phyloP scores from a whole-genome alignment of 1,284 basidiomycete species.

The Gymnopus androsaceus region DNA sequence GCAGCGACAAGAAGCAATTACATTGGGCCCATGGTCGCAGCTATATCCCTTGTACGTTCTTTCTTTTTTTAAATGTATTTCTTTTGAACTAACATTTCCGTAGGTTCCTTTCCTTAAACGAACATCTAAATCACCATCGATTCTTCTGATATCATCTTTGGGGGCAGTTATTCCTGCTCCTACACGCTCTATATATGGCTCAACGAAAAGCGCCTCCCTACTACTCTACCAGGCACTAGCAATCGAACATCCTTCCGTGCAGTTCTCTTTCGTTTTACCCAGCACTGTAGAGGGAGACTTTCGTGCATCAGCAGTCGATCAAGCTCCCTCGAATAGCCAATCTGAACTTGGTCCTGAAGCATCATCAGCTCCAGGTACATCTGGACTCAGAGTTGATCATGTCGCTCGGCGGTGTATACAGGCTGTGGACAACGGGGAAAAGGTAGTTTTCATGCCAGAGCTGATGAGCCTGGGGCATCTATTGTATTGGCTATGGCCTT shows the following conservation, averaged over 20 bases:
- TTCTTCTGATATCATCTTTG: slow-evolving; percentile 80
- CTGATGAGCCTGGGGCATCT: slow-evolving; percentile 46
- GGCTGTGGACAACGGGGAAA: slow-evolving; percentile 59
- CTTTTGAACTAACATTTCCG: not conserved
- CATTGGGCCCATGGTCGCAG: slow-evolving; percentile 62
- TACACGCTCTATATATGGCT: slow-evolving; percentile 81
- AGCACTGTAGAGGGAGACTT: slow-evolving; percentile 77
- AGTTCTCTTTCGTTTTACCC: slow-evolving; percentile 61
- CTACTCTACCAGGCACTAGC: slow-evolving; percentile 78
- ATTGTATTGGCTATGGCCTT: slow-evolving; percentile 65
- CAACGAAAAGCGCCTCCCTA: slow-evolving; percentile 83
- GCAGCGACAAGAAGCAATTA: slow-evolving; percentile 66
- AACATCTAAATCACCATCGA: slow-evolving; percentile 70
- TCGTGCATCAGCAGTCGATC: slow-evolving; percentile 75
- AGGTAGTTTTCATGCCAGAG: slow-evolving; percentile 57
- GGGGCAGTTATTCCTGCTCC: slow-evolving; percentile 85
- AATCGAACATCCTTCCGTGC: slow-evolving; percentile 73
- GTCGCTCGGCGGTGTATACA: slow-evolving; percentile 59
- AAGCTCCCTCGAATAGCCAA: slow-evolving; percentile 48
- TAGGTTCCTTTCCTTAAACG: slow-evolving; percentile 79
- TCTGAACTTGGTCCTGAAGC: slow-evolving; percentile 29
- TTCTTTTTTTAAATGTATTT: slow-evolving; percentile 14
- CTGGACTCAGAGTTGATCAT: slow-evolving; percentile 55
- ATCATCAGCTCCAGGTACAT: slow-evolving; percentile 41
- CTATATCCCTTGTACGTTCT: slow-evolving; percentile 63